Conservation (phyloP, 331 rosid species). For the Rosa hybrid region DNA sequence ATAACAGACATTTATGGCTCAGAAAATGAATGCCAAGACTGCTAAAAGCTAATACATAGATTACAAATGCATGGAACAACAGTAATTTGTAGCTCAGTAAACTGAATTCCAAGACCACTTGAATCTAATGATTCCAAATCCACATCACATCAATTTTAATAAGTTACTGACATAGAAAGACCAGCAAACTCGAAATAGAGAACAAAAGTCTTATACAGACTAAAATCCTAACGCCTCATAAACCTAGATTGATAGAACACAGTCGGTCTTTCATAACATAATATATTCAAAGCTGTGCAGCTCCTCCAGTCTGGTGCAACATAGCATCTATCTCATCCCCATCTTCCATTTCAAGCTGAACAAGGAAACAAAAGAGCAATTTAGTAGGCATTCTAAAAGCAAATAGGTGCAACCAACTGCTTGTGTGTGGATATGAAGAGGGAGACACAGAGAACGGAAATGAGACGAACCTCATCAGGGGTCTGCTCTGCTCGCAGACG, state of each 20-base stretch:
- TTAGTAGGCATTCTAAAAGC: neutral
- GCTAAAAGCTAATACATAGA: neutral
- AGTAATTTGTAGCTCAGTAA: neutral
- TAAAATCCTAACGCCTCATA: constrained; percentile 10
- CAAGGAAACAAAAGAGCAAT: neutral
- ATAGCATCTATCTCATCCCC: constrained; percentile 84
- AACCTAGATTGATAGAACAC: constrained; percentile 5
- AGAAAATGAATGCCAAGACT: neutral
- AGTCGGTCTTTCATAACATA: neutral
- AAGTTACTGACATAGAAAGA: neutral
- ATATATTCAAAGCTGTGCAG: constrained; percentile 4
- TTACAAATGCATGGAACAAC: neutral
- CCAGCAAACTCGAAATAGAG: neutral
- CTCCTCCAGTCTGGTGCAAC: constrained; percentile 81
- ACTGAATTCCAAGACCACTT: neutral
- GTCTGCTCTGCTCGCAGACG: constrained; percentile 70
- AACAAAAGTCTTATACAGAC: neutral
- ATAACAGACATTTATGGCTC: neutral
- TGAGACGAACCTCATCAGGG: constrained; percentile 62
- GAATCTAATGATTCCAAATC: neutral
- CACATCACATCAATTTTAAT: neutral
- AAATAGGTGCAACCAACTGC: neutral
- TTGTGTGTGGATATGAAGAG: neutral
- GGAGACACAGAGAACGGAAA: neutral
- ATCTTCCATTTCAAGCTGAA: constrained; percentile 84